A percentile compares a stretch with the other conserved stretches of the same genome.
Conservation (phyloP, 352 stramenopile genomes). For the Globisporangium irregulare region DNA sequence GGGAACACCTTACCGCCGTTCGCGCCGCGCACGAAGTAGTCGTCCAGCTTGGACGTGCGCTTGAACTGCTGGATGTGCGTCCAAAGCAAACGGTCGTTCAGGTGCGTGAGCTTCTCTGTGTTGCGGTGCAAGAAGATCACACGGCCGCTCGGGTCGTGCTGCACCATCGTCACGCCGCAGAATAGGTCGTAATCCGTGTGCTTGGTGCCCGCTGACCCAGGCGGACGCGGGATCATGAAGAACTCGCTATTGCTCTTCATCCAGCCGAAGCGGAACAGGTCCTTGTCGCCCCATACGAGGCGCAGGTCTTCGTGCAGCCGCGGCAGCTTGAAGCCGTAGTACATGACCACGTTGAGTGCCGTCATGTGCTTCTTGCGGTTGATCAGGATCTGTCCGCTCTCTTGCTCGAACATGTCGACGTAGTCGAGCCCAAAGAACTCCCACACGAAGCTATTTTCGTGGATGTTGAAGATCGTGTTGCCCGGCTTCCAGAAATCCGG, state of each 20-base stretch:
- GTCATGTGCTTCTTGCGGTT: constrained; percentile 16
- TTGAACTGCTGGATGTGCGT: constrained; percentile 63
- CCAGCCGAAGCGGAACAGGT: constrained; percentile 26
- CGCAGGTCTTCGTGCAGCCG: constrained; percentile 12
- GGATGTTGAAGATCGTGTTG: constrained; percentile 29
- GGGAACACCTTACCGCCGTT: constrained; percentile 68
- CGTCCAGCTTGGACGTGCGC: constrained; percentile 31
- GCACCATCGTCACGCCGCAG: constrained; percentile 72
- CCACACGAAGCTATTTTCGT: constrained; percentile 22
- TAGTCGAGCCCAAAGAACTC: constrained; percentile 23
- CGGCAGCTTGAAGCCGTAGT: constrained; percentile 21
- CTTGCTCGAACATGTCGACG: constrained; percentile 25
- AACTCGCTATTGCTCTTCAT: constrained; percentile 24
- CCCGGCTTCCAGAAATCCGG: constrained; percentile 22
- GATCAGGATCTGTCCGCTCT: constrained; percentile 25
- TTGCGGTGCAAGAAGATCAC: constrained; percentile 31
- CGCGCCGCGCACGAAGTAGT: constrained; percentile 55
- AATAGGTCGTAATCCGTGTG: constrained; percentile 32
- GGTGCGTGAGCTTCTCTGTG: constrained; percentile 18
- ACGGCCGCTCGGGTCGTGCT: constrained; percentile 41
- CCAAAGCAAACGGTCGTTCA: constrained; percentile 44
- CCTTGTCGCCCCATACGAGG: constrained; percentile 24
- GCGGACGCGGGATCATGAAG: constrained; percentile 20
- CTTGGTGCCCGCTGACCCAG: constrained; percentile 20
- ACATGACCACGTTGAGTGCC: constrained; percentile 27